Evolutionary conservation across 2,329 filamentous ascomycete genomes (phyloP).

Genomic region (Thermoascus crustaceus): DNA sequence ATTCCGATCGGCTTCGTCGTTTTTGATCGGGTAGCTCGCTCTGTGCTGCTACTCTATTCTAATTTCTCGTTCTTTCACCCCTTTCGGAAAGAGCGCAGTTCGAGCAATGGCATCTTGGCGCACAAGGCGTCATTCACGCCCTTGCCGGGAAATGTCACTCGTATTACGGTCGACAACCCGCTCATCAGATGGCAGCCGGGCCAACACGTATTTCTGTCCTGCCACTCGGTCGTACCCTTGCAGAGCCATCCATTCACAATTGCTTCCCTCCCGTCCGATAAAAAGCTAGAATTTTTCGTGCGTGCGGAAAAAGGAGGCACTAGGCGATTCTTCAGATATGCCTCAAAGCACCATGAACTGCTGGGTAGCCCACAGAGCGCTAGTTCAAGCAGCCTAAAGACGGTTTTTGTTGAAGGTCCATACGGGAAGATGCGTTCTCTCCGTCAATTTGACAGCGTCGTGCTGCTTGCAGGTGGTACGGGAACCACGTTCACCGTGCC

Average conservation of each 20-base stretch:
- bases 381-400: slow-evolving; percentile 15
- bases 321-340: slow-evolving; percentile 42
- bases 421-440: slow-evolving; percentile 46
- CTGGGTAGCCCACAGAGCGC: slow-evolving; percentile 13
- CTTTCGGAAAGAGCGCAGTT: slow-evolving; percentile 7
- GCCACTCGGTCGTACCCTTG: slow-evolving; percentile 47
- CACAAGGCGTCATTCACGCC: slow-evolving; percentile 41
- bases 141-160: slow-evolving; percentile 48
- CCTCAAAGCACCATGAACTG: slow-evolving; percentile 33
- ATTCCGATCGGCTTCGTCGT: slow-evolving; percentile 39
- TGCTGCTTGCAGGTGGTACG: slow-evolving; percentile 53
- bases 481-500: slow-evolving; percentile 53
- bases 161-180: slow-evolving; percentile 48
- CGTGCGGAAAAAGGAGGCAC: slow-evolving; percentile 49
- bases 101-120: slow-evolving; percentile 22
- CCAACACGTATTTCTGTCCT: slow-evolving; percentile 56
- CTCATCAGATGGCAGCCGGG: slow-evolving; percentile 53
- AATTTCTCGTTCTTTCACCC: slow-evolving; percentile 38
- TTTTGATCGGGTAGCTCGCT: slow-evolving; percentile 37
- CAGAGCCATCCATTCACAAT: slow-evolving; percentile 61
- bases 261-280: slow-evolving; percentile 47
- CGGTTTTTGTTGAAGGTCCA: slow-evolving; percentile 47
- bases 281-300: slow-evolving; percentile 49
- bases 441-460: slow-evolving; percentile 52
- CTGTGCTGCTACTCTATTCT: slow-evolving; percentile 26